Conservation (phyloP, 2,329 filamentous ascomycete genomes). For the Ramichloridium luteum region DNA sequence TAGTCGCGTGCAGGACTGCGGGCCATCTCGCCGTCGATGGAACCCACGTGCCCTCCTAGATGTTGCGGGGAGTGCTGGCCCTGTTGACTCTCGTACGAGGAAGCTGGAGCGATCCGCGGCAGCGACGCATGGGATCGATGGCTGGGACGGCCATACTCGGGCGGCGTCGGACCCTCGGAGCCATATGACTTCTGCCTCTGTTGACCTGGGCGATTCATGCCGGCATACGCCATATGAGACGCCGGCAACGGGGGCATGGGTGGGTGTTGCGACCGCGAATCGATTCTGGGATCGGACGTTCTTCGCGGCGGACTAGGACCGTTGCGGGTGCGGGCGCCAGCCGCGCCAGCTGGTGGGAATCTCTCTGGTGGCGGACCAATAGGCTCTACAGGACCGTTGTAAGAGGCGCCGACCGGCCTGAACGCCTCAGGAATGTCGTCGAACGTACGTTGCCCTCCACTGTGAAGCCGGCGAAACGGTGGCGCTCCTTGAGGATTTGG, state of each 20-base stretch:
- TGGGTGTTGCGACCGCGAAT: no score
- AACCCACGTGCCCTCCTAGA: slow-evolving; percentile 6
- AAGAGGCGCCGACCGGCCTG: slow-evolving; percentile 13
- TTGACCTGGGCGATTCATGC: no score
- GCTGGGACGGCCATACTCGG: no score
- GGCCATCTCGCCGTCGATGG: slow-evolving; percentile 13
- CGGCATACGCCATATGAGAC: no score
- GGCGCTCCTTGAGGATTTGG: slow-evolving; percentile 1
- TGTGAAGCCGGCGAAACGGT: slow-evolving; percentile 14
- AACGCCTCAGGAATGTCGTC: slow-evolving; percentile 17
- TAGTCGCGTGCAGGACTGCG: slow-evolving; percentile 18
- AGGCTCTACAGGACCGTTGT: slow-evolving; percentile 10
- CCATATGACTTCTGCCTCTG: no score
- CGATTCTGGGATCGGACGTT: no score
- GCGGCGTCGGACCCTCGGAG: no score
- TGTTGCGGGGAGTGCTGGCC: slow-evolving; percentile 1
- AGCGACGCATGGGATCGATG: no score
- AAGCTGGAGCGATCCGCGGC: no score
- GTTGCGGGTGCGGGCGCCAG: background rate
- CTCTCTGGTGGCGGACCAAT: slow-evolving; percentile 12
- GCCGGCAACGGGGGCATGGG: no score
- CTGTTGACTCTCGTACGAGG: no score
- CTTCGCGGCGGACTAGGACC: no score
- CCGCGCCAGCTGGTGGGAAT: background rate
- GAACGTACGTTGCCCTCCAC: slow-evolving; percentile 9